Base-by-base conservation (phyloP, 768 basidiomycete genomes). In the Suillus americanus region DNA sequence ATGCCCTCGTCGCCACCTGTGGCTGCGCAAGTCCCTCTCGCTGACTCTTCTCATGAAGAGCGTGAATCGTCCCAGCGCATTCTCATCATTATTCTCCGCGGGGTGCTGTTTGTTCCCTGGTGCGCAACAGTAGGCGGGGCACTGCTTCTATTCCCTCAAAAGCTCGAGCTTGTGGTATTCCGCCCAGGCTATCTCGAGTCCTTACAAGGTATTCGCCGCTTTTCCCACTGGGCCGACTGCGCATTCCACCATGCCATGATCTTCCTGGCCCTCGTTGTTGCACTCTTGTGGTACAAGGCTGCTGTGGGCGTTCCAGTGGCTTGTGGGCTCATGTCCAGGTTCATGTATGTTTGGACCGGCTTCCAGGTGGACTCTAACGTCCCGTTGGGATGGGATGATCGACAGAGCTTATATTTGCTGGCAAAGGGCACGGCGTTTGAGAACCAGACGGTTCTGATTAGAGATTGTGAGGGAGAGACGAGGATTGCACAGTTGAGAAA, bases 171-270 rank as follows among this genome's bases (percentile, higher is more conserved):
- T 48, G 67, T 78, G 65, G 62, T 74, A 13, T 79, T 79, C 62
- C 54, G 60, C 23, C 16, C 70, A 1, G 77, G 78, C 23, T 79
- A 78, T 71, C 54, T 72, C 14, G 20, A 67, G 2, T 69, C 74
- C 40, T 68, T 67, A 1, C 70, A 60, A 51, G 78, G 78, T n/a
- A 60, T 75, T n/a, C 73, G 73, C n/a, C 78, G 79, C 35, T 77
- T 78, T 45, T 73, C 75, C 25, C 71, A 80, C 56, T 80, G 79
- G 79, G 77, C 72, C 3, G 72, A 77, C 14, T 78, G 71, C 60
- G 78, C 73, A 2, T 62, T 67, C 53, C 74, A 75, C n/a, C 76
- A 79, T 57, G 70, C 75, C 65, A 64, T 71, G 70, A 74, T 77
- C 60, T 78, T 79, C 66, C 61, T 79, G 57, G 74, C 74, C 16